These are phyloP conservation scores for Aspergillus haitiensis DNA, from an alignment of 495 filamentous ascomycete genomes.

Conservation along the genomic window DNA sequence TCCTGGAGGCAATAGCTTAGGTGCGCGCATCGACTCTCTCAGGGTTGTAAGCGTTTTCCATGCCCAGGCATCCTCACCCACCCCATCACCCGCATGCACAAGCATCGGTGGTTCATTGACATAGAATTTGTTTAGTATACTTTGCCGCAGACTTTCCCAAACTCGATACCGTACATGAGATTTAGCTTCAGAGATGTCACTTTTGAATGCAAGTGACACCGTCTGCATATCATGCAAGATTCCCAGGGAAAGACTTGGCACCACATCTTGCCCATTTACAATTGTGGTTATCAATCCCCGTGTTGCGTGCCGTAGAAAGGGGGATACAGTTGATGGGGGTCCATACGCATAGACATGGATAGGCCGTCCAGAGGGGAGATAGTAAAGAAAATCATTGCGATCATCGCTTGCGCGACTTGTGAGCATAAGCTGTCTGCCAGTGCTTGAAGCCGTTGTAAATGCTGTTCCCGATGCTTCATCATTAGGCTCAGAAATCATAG, in stretches of 20 bases:
- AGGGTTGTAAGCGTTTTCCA: constrained; percentile 66
- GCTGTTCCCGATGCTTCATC: constrained; percentile 52
- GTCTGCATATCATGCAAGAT: constrained; percentile 75
- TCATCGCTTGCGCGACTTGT: constrained; percentile 32
- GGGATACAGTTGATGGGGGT: constrained; percentile 70
- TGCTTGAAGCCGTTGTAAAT: constrained; percentile 51
- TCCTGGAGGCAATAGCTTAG: constrained; percentile 73
- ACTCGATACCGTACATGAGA: constrained; percentile 65
- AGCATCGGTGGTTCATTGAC: constrained; percentile 46
- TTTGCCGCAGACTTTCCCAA: constrained; percentile 58
- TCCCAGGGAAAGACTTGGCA: constrained; percentile 72
- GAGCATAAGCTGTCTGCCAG: constrained; percentile 40
- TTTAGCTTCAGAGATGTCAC: constrained; percentile 63
- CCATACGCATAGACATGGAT: constrained; percentile 82
- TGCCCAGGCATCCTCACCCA: constrained; percentile 69
- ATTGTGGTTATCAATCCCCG: constrained; percentile 75
- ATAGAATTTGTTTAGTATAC: constrained; percentile 49
- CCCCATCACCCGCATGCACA: constrained; percentile 45
- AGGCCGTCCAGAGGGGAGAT: constrained; percentile 63
- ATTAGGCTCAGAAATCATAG: constrained; percentile 67
- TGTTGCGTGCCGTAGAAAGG: constrained; percentile 67
- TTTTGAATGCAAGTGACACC: constrained; percentile 69
- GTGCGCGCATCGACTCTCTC: constrained; percentile 65
- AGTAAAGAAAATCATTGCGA: constrained; percentile 36
- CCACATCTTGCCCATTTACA: constrained; percentile 70